Evolutionary conservation across 495 filamentous ascomycete species (phyloP), one percentile per base, ranked within the genome.

Genomic region (Podospora didyma): DNA sequence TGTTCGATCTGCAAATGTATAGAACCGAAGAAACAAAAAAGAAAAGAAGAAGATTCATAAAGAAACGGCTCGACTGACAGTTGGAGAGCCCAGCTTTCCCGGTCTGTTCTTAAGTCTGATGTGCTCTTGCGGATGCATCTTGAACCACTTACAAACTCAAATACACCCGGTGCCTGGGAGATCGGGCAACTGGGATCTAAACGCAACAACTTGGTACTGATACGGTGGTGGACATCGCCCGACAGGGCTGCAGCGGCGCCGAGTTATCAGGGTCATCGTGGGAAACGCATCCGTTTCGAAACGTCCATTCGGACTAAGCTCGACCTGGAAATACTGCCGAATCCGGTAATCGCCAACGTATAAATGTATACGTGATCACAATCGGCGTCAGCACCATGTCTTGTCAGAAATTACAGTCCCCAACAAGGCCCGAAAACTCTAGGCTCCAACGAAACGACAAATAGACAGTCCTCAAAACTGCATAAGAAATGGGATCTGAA

Each of bases 261-360:
- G n/a, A 47, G 45, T 47, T 26, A 19, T 47, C 20, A 19, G 19
- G 16, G 19, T 12, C n/a, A 26, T 16, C 45, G 20, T 47, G 45
- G 45, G 21, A 19, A 14, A 47, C 20, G 45, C 45, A 47, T 19
- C 45, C 45, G 45, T 47, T 20, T 28, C 22, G 39, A 51, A 31
- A 51, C 23, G 24, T 51, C 20, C 9, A 28, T 7, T 5, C 39
- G 42, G 35, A 28, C 56, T 53, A 58, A 20, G 44, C 49, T 48
- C 10, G 31, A 48, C 31, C 20, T 7, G 44, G 49, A 41, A 48
- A 42, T 46, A 37, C 28, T 55, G 3, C 53, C 53, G 42, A 37
- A 55, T 55, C 14, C 28, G 53, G 39, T 24, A 46, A 24, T 47
- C 39, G n/a, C 50, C 19, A n/a, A 19, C 50, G 50, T 53, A 41